Percentiles rank a stretch among this genome's conserved stretches.
These are phyloP conservation scores for Flaveria sonorensis DNA, from an alignment of 129 eudicot species.

Conservation along the genomic window DNA sequence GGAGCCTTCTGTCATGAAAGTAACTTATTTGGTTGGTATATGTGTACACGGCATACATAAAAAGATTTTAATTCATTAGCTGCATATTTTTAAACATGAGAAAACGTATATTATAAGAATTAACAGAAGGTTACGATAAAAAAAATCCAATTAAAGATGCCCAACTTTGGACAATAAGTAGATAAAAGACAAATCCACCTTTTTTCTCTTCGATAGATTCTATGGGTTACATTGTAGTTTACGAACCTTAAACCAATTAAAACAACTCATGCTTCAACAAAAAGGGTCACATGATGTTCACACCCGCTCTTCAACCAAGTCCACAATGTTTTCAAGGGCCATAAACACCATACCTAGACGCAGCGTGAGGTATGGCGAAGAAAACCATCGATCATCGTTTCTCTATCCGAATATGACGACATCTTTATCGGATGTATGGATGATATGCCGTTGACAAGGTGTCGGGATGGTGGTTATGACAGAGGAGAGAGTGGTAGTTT, in stretches of 20 bases:
- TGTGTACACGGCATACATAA: not conserved
- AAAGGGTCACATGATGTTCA: slow-evolving; percentile 7
- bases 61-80: no score
- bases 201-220: not conserved
- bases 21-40: not conserved
- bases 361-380: slow-evolving; percentile 23
- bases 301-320: not conserved
- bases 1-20: no score
- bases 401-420: slow-evolving; percentile 45
- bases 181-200: slow-evolving; percentile 3
- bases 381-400: slow-evolving; percentile 41
- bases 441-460: slow-evolving; percentile 30
- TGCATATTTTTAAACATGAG: no score
- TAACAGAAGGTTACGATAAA: not conserved
- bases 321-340: slow-evolving; percentile 24
- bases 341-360: slow-evolving; percentile 17
- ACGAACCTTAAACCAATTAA: slow-evolving; percentile 25
- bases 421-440: slow-evolving; percentile 45
- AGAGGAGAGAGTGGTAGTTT: not conserved
- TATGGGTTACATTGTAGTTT: slow-evolving; percentile 3
- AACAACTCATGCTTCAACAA: not conserved
- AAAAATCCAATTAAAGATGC: slow-evolving; percentile 5
- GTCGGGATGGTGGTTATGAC: not conserved
- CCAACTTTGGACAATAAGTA: slow-evolving; percentile 18
- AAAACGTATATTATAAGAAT: not conserved